phyloP scores from a whole-genome alignment of 106 monocot species.

The Allium fistulosum region DNA sequence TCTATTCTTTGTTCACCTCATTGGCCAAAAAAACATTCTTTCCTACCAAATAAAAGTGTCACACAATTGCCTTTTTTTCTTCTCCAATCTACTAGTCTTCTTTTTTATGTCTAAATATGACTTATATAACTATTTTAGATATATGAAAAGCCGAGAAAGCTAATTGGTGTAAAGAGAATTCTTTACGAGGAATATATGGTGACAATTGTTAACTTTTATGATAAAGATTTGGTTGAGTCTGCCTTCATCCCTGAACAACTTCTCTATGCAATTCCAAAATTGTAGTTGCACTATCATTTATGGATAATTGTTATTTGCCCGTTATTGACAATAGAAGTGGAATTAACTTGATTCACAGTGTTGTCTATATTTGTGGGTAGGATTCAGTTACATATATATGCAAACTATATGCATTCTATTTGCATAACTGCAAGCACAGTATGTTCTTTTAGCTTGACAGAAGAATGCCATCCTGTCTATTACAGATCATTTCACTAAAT shows the following conservation, averaged over 20 bases:
- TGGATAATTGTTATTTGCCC: constrained; percentile 89
- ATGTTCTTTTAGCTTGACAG: too few relatives aligned
- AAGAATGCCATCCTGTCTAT: too few relatives aligned
- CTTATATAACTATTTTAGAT: constrained; percentile 29
- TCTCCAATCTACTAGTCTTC: too few relatives aligned
- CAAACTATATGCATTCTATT: not conserved
- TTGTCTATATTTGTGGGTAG: constrained; percentile 74
- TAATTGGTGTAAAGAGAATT: constrained; percentile 57
- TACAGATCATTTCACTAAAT: too few relatives aligned
- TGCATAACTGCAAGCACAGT: not conserved
- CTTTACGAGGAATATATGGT: constrained; percentile 69
- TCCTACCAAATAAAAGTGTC: too few relatives aligned
- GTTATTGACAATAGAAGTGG: constrained; percentile 75
- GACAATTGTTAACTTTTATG: constrained; percentile 52
- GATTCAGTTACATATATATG: constrained; percentile 11
- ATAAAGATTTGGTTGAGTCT: constrained; percentile 23
- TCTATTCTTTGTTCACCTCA: too few relatives aligned
- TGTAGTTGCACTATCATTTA: constrained; percentile 64
- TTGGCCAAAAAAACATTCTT: too few relatives aligned
- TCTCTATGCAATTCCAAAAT: constrained; percentile 79
- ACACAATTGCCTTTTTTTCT: too few relatives aligned
- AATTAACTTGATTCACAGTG: constrained; percentile 75
- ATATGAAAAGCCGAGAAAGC: constrained; percentile 38
- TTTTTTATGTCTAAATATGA: too few relatives aligned
- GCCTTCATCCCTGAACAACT: constrained; percentile 10